Evolutionary conservation across 1,284 basidiomycete genomes (phyloP), one percentile per base, ranked within the genome.

Genomic region (Athelia sp.): DNA sequence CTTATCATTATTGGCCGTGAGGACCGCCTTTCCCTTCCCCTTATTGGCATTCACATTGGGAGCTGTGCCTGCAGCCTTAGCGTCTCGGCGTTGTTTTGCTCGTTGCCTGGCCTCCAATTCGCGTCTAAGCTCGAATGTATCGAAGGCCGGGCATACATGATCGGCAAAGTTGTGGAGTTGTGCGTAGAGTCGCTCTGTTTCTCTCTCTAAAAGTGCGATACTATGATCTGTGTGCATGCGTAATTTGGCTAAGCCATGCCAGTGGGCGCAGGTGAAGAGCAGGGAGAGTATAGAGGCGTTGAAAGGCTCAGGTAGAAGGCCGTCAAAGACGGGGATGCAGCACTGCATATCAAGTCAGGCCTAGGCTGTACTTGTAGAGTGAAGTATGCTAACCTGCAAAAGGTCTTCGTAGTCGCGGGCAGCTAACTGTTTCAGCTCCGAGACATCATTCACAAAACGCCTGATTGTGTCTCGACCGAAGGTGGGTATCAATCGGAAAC

Each of bases 211-310:
- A 2, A 54, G 19, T 1, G 48, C 14, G 0, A 71, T 50, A 0
- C 63, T 67, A 0, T 49, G 52, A 1, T 63, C 56, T 0, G 63
- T 67, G 47, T 72, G 69, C 1, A 65, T 38, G 0, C 54, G 56
- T 3, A 72, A 52, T 47, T 72, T 72, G 1, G 60, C 62, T 8
- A 64, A 54, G 2, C 53, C 56, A 52, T 69, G 71, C 70, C 68
- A 73, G 1, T 53, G 50, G 0, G 57, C 54, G 0, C 69, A 35
- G 4, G 52, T 45, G 21, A 58, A 68, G 1, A 71, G 50, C 0
- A 70, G 53, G 3, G 56, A 48, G 3, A 62, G 51, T 2, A 70
- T 50, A 1, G 59, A 22, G 0, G 31, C 22, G 29, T 72, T 62
- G 42, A 61, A 55, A 1, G 55, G 56, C 2, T 54, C 49, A 0